These are phyloP conservation scores for Microstegium vimineum DNA, from an alignment of 176 grass and related monocot species.

Conservation along the genomic window DNA sequence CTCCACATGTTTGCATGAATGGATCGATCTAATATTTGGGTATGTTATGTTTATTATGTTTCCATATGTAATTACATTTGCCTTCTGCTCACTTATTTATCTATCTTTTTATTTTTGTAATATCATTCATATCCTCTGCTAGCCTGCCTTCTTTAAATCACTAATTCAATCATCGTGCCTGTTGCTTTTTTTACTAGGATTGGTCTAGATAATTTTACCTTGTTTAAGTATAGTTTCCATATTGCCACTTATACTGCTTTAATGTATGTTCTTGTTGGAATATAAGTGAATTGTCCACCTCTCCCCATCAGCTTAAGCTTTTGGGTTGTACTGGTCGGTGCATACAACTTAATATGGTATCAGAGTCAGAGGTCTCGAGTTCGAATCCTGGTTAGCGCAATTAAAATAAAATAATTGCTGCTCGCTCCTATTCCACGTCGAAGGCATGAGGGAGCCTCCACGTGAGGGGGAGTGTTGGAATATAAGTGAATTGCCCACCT, in stretches of 20 bases:
- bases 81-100: constrained; percentile 14
- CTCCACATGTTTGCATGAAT: constrained; percentile 82
- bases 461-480: too few species aligned
- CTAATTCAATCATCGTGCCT: neutral
- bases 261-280: too few species aligned
- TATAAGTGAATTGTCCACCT: too few species aligned
- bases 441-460: too few species aligned
- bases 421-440: too few species aligned
- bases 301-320: too few species aligned
- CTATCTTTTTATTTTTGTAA: constrained; percentile 8
- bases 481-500: too few species aligned
- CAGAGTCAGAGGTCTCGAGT: too few species aligned
- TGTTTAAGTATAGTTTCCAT: constrained; percentile 12
- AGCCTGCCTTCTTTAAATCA: neutral
- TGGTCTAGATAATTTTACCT: neutral
- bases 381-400: too few species aligned
- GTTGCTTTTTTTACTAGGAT: neutral
- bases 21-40: constrained; percentile 99
- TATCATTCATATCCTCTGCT: neutral
- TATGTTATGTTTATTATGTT: constrained; percentile 36
- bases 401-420: too few species aligned
- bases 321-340: too few species aligned
- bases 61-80: constrained; percentile 18
- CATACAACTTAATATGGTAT: too few species aligned
- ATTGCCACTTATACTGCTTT: neutral